phyloP scores from a whole-genome alignment of 345 rosid genomes.

The Streptanthus diversifolius region DNA sequence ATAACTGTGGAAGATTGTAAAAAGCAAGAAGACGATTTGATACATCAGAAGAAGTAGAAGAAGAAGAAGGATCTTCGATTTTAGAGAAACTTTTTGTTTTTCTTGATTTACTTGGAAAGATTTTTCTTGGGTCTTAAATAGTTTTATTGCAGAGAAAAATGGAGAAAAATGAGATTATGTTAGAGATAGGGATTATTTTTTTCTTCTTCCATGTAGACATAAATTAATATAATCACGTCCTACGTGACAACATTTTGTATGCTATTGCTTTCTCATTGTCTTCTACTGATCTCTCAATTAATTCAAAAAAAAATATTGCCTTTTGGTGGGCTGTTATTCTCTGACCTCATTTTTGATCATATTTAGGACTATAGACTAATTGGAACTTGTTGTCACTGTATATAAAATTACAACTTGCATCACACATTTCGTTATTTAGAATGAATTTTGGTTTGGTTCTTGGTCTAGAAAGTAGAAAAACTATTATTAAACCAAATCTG shows the following conservation, averaged over 20 bases:
- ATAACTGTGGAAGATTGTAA: background rate
- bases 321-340: conserved; percentile 20
- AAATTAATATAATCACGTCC: conserved; percentile 9
- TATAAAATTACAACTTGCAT: conserved; percentile 10
- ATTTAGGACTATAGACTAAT: background rate
- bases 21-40: conserved; percentile 20
- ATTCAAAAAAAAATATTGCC: background rate
- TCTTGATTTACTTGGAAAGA: conserved; percentile 13
- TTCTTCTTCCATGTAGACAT: background rate
- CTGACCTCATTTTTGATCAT: conserved; percentile 23
- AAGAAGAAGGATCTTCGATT: background rate
- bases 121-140: background rate
- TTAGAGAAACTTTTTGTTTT: background rate
- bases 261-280: conserved; percentile 18
- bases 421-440: background rate
- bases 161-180: background rate
- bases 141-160: background rate
- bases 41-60: conserved; percentile 14
- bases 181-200: background rate
- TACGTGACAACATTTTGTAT: conserved; percentile 31
- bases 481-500: background rate
- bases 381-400: background rate
- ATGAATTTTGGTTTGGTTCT: background rate
- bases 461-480: background rate
- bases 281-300: conserved; percentile 3